Evolutionary conservation across 768 basidiomycete genomes (phyloP), one percentile per base, ranked within the genome.

Genomic region (Tylopilus rubrobrunneus): DNA sequence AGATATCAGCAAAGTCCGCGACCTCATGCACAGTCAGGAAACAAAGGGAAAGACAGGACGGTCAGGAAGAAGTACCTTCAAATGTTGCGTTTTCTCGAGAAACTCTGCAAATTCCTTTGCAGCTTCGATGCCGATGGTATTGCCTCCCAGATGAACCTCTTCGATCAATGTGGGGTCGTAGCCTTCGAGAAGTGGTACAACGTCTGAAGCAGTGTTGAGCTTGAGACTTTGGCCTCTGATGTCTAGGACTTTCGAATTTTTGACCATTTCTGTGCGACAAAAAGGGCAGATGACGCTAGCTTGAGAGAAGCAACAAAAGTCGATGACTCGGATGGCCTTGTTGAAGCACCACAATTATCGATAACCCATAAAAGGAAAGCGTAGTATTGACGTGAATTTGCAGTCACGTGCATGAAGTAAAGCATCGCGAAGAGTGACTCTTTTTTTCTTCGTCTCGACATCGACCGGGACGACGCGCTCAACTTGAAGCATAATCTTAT

Each of bases 1-100:
- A 99, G 72, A 99, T 95, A 73, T 98, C 96, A 29, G 92, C 89
- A 59, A 98, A 90, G 75, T 98, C 87, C 61, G 95, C 96, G 55
- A 96, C 75, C 97, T 98, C 25, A 36, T n/a, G 48, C 40, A 50
- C 33, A 28, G 42, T 60, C 48, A 56, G 51, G 29, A 42, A 52
- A 39, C n/a, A 36, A 28, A 33, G 48, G 28, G 17, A 15, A 2
- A 23, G 7, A 7, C 8, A 11, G 15, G 3, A 48, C 1, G 4
- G 5, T 4, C 7, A 5, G 43, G 7, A 42, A 12, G 34, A 29
- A 7, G 67, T 56, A 92, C 95, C 80, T 85, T 87, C 46, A 98
- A 71, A 2, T 70, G 73, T 36, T 78, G 74, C 25, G 92, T 83
- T 65, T 81, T 81, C 55, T 79, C 74, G 50, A 98, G 74, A 51